Percentiles rank a stretch among this genome's conserved stretches.
Conservation (phyloP, 306 rosid species). For the Vigna unguiculata region DNA sequence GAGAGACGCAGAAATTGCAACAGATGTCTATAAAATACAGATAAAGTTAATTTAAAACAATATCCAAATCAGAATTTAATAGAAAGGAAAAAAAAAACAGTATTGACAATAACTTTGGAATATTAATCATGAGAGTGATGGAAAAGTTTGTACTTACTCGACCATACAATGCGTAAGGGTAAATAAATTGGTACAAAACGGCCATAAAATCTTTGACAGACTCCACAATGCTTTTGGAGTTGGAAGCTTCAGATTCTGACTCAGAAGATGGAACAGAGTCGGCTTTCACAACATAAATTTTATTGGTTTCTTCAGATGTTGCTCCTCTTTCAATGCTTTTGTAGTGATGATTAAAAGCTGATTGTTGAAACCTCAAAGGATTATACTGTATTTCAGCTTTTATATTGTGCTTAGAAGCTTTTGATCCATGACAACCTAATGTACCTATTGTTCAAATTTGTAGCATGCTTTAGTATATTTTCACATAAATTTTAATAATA, state of each 20-base stretch:
- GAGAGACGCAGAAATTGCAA: too few relatives aligned
- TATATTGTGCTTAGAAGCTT: constrained; percentile 49
- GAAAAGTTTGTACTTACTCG: constrained; percentile 54
- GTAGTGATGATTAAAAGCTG: background rate
- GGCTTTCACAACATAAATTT: constrained; percentile 36
- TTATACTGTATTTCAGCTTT: constrained; percentile 7
- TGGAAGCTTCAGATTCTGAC: constrained; percentile 54
- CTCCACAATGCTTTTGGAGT: constrained; percentile 40
- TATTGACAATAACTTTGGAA: background rate
- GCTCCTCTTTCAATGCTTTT: background rate
- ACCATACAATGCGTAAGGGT: constrained; percentile 74
- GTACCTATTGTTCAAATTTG: too few relatives aligned
- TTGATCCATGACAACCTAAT: constrained; percentile 6
- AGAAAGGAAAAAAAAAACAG: background rate
- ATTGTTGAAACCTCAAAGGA: background rate
- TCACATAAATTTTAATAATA: too few relatives aligned
- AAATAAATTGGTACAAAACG: constrained; percentile 58
- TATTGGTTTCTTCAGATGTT: background rate
- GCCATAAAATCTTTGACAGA: background rate
- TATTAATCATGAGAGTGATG: background rate
- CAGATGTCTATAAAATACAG: too few relatives aligned
- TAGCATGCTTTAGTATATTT: too few relatives aligned
- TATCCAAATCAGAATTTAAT: background rate
- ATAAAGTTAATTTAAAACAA: too few relatives aligned
- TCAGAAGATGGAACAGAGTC: constrained; percentile 57